Percentiles rank a stretch among this genome's conserved stretches.
phyloP scores from a whole-genome alignment of 2,329 filamentous ascomycete species.

The Fusarium duplospermum region DNA sequence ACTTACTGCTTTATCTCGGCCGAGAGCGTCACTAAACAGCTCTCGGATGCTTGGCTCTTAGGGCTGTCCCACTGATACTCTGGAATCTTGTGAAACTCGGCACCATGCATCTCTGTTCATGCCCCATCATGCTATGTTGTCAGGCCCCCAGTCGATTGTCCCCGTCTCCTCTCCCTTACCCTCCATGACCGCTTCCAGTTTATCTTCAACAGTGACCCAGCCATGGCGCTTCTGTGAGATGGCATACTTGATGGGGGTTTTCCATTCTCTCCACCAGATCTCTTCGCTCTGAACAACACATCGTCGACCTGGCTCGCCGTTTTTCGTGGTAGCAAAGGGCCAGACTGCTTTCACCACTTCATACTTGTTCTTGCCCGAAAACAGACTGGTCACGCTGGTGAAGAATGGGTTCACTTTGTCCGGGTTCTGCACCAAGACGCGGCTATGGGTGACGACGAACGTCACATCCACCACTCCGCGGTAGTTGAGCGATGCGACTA shows the following conservation, averaged over 20 bases:
- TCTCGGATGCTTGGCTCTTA: neutral
- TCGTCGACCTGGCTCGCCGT: constrained; percentile 56
- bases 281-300: constrained; percentile 68
- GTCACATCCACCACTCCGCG: constrained; percentile 60
- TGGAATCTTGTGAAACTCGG: neutral
- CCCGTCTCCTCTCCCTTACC: constrained; percentile 53
- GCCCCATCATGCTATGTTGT: constrained; percentile 26
- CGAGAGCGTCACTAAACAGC: neutral
- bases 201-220: constrained; percentile 64
- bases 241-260: constrained; percentile 54
- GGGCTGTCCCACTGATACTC: neutral
- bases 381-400: constrained; percentile 62
- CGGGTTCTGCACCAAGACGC: constrained; percentile 62
- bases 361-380: constrained; percentile 65
- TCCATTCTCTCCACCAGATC: constrained; percentile 63
- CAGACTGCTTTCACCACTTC: constrained; percentile 67
- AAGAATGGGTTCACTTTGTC: constrained; percentile 67
- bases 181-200: constrained; percentile 65
- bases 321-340: constrained; percentile 65
- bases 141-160: constrained; percentile 59
- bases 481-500: constrained; percentile 63
- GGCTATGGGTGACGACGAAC: constrained; percentile 63
- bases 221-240: constrained; percentile 56
- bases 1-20: neutral
- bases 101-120: neutral